These are phyloP conservation scores for Populus deltoides DNA, from an alignment of 345 rosid genomes.

Conservation along the genomic window DNA sequence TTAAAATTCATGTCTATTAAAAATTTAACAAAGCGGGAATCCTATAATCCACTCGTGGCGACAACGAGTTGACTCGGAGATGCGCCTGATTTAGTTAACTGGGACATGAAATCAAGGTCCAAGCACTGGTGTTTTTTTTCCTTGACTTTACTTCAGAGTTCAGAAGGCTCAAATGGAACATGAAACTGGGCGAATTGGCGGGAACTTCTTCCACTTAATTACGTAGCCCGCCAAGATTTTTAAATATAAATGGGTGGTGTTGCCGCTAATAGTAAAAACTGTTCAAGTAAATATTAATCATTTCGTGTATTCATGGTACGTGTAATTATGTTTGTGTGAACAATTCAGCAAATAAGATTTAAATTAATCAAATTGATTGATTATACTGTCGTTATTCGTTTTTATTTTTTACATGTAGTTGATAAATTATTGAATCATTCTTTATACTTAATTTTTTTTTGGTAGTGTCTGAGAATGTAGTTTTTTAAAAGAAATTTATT, in stretches of 20 bases:
- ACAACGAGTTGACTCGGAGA: slow-evolving; percentile 2
- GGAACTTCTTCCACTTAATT: background rate
- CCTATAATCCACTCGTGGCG: background rate
- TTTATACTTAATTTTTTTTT: no score
- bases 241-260: background rate
- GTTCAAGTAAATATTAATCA: no score
- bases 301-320: no score
- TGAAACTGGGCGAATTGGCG: background rate
- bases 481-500: no score
- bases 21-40: background rate
- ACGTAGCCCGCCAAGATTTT: background rate
- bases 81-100: background rate
- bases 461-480: no score
- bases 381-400: no score
- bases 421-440: no score
- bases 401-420: no score
- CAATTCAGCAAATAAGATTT: no score
- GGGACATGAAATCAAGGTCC: background rate
- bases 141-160: background rate
- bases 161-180: background rate
- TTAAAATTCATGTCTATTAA: background rate
- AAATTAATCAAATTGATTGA: no score
- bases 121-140: background rate
- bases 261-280: background rate
- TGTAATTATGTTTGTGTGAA: background rate